Percentiles rank a stretch among this genome's conserved stretches.
Evolutionary conservation across 2,329 filamentous ascomycete genomes (phyloP).

Genomic region (Fusarium veterinarium): DNA sequence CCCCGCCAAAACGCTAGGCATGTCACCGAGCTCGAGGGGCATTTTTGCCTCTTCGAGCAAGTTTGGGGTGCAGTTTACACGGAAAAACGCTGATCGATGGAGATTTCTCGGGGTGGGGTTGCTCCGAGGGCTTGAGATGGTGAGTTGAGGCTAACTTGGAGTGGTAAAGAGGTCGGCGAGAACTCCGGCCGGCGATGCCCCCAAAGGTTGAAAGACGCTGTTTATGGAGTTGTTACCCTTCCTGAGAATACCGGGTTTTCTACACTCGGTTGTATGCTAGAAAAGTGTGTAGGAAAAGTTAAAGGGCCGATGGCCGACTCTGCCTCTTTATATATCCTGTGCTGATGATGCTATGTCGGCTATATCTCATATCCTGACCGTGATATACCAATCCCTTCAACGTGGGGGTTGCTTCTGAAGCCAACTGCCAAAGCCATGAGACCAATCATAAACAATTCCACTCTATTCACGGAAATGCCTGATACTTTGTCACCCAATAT

Average conservation of each 20-base stretch:
- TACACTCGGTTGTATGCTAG: background rate
- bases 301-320: background rate
- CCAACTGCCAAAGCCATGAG: background rate
- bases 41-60: conserved; percentile 9
- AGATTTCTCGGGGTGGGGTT: conserved; percentile 44
- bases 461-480: background rate
- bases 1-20: conserved; percentile 34
- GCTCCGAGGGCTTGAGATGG: conserved; percentile 33
- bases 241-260: background rate
- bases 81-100: conserved; percentile 21
- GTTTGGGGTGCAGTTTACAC: conserved; percentile 35
- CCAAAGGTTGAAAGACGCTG: conserved; percentile 16
- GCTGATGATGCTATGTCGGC: background rate
- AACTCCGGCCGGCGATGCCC: conserved; percentile 38
- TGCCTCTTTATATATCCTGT: conserved; percentile 1
- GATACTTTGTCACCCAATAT: background rate
- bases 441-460: background rate
- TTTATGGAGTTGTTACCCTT: background rate
- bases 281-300: background rate
- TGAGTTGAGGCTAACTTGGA: conserved; percentile 16
- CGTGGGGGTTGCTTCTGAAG: conserved; percentile 8
- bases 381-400: background rate
- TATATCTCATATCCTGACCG: background rate
- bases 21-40: conserved; percentile 1
- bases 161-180: conserved; percentile 32